Conservation (phyloP, 1,284 basidiomycete species). For the Leccinum huronense region DNA sequence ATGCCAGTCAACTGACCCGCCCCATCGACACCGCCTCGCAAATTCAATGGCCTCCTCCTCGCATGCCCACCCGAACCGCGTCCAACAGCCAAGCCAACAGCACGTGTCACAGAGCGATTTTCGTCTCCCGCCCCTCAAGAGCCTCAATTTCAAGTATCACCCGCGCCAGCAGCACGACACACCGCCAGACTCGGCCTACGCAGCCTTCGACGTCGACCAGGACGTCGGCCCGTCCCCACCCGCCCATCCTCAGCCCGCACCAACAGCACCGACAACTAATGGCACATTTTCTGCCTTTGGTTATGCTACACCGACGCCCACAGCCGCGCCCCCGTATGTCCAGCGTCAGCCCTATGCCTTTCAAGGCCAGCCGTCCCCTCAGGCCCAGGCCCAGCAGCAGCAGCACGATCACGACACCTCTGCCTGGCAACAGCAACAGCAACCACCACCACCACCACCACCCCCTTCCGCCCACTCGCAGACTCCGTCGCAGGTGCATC, state of each 20-base stretch:
- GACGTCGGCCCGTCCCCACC: slow-evolving; percentile 16
- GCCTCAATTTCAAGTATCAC: slow-evolving; percentile 56
- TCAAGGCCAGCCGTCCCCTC: slow-evolving; percentile 25
- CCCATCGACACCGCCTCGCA: slow-evolving; percentile 10
- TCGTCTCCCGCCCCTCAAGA: slow-evolving; percentile 64
- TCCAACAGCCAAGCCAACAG: slow-evolving; percentile 36
- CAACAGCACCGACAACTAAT: neutral
- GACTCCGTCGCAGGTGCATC: slow-evolving; percentile 25
- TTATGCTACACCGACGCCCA: neutral
- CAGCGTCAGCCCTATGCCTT: slow-evolving; percentile 29
- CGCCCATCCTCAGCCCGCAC: neutral
- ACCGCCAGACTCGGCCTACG: slow-evolving; percentile 23
- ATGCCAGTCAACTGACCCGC: slow-evolving; percentile 3
- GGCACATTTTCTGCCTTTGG: neutral
- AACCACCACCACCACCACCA: neutral
- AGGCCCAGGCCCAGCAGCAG: slow-evolving; percentile 32
- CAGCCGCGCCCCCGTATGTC: slow-evolving; percentile 10
- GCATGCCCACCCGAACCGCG: slow-evolving; percentile 35
- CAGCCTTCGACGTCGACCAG: slow-evolving; percentile 25
- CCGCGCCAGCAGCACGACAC: slow-evolving; percentile 34
- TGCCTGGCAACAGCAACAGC: slow-evolving; percentile 31
- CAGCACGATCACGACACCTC: slow-evolving; percentile 31
- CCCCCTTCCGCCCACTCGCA: slow-evolving; percentile 17
- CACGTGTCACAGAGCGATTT: slow-evolving; percentile 43
- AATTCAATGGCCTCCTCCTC: slow-evolving; percentile 34